Percentiles rank a stretch among this genome's conserved stretches.
Conservation (phyloP, 2,329 filamentous ascomycete genomes). For the Beauveria sp. region DNA sequence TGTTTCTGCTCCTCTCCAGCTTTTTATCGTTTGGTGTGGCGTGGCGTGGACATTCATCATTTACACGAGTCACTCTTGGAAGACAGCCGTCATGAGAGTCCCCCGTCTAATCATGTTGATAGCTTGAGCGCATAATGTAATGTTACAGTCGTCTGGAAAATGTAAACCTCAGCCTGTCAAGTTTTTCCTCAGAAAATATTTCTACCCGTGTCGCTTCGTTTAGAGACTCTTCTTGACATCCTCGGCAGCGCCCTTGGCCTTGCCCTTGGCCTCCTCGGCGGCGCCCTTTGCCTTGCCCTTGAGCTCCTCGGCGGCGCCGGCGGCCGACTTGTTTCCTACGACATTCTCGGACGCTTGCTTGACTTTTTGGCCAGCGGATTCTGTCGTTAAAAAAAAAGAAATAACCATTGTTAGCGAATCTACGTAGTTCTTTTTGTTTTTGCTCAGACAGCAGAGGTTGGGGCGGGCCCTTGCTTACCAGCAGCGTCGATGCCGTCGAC, state of each 20-base stretch:
- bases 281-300: conserved; percentile 37
- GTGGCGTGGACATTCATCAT: not conserved
- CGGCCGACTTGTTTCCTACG: conserved; percentile 23
- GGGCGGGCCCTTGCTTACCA: conserved; percentile 32
- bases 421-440: no score
- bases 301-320: conserved; percentile 29
- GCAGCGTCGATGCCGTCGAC: conserved; percentile 54
- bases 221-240: conserved; percentile 26
- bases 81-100: not conserved
- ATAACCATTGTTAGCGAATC: not conserved
- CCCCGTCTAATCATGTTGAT: not conserved
- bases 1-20: not conserved
- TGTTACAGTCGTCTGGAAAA: not conserved
- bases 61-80: not conserved
- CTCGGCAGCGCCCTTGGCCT: conserved; percentile 37
- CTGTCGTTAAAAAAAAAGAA: conserved; percentile 17
- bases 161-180: no score
- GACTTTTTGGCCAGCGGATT: conserved; percentile 36
- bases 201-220: not conserved
- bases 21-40: not conserved
- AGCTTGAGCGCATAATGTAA: not conserved
- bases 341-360: conserved; percentile 37
- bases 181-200: not conserved
- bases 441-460: no score
- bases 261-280: conserved; percentile 33